phyloP scores from a whole-genome alignment of 2,329 filamentous ascomycete genomes.

The Microsporum canis region DNA sequence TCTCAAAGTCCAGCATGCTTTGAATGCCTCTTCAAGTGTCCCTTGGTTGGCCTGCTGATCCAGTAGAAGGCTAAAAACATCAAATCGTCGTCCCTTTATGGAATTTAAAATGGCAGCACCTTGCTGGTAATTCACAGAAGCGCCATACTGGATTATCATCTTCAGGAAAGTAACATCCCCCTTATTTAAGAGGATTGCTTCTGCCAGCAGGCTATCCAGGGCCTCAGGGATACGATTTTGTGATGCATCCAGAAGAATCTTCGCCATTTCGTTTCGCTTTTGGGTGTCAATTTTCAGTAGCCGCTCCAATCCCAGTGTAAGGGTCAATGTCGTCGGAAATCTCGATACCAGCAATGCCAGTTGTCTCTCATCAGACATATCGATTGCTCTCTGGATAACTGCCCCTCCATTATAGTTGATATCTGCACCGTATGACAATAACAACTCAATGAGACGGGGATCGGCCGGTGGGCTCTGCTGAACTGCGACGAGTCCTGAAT shows the following conservation, averaged over 20 bases:
- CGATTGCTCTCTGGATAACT: constrained; percentile 13
- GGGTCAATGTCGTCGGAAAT: constrained; percentile 9
- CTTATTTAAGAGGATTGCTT: constrained; percentile 6
- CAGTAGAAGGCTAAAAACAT: constrained; percentile 12
- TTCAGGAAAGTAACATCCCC: constrained; percentile 11
- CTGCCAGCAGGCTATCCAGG: constrained; percentile 8
- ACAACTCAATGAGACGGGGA: constrained; percentile 11
- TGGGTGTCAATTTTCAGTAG: constrained; percentile 6
- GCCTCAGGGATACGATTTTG: constrained; percentile 6
- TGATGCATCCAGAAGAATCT: constrained; percentile 10
- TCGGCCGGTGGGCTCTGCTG: constrained; percentile 10
- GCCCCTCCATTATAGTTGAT: constrained; percentile 13
- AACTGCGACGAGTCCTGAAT: constrained; percentile 9
- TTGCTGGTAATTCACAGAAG: constrained; percentile 12
- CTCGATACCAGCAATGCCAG: constrained; percentile 11
- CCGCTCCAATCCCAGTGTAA: constrained; percentile 8
- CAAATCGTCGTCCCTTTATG: constrained; percentile 11
- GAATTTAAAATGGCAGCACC: constrained; percentile 11
- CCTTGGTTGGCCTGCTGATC: constrained; percentile 7
- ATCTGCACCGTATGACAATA: constrained; percentile 14
- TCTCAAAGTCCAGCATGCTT: constrained; percentile 6
- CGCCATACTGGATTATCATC: constrained; percentile 14
- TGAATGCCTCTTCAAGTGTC: constrained; percentile 12
- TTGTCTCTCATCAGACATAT: constrained; percentile 12
- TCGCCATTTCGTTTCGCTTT: constrained; percentile 11